These are phyloP conservation scores for Taphrina wiesneri DNA, from an alignment of 1,139 yeast genomes.

Conservation along the genomic window DNA sequence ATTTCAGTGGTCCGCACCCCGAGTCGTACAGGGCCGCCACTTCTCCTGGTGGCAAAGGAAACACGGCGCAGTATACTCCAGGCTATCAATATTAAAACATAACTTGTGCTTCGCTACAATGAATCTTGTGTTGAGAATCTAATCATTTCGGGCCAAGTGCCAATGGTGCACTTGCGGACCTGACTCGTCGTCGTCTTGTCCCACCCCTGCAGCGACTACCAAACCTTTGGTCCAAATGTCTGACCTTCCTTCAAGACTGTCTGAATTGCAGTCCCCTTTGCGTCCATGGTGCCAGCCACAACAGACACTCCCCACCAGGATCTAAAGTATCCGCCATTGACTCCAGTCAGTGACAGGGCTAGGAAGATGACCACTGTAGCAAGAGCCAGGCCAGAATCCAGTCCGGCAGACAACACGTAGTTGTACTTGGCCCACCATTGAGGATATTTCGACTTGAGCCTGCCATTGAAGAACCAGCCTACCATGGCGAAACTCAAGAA, in stretches of 20 bases:
- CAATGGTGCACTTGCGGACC: too few species aligned
- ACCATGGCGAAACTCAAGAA: conserved; percentile 54
- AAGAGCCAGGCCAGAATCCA: conserved; percentile 58
- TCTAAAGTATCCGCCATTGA: conserved; percentile 41
- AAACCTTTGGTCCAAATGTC: conserved; percentile 47
- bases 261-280: conserved; percentile 42
- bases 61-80: too few species aligned
- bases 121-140: too few species aligned
- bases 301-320: conserved; percentile 58
- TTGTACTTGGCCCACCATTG: conserved; percentile 70
- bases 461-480: conserved; percentile 57
- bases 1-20: too few species aligned
- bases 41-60: too few species aligned
- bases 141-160: too few species aligned
- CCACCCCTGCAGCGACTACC: background rate
- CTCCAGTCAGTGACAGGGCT: conserved; percentile 48
- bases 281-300: conserved; percentile 43
- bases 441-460: conserved; percentile 54
- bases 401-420: conserved; percentile 59
- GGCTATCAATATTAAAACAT: too few species aligned
- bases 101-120: too few species aligned
- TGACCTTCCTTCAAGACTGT: conserved; percentile 45
- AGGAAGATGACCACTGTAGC: conserved; percentile 50
- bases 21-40: too few species aligned
- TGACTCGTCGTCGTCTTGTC: background rate